Base-by-base conservation (phyloP, 2,329 filamentous ascomycete genomes). In the Nemania sp. region DNA sequence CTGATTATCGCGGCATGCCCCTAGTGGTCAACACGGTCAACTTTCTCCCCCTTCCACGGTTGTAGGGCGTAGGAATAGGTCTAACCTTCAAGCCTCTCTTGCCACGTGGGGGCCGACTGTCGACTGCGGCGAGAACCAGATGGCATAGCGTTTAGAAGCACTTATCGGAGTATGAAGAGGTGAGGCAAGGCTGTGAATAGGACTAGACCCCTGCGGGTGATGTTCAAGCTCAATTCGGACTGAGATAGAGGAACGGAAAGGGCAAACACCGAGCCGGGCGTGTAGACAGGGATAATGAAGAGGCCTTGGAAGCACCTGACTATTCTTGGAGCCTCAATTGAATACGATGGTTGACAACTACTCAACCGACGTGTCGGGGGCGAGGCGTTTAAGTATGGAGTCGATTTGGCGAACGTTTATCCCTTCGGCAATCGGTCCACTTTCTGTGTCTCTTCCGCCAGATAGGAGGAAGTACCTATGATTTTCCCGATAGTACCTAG, bases 21-120 rank as follows among this genome's bases (percentile, higher is more conserved):
- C 89, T 92, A 73, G 38, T 20, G 73, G 38, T 20, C 51, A 59
- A 35, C 45, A 22, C 24, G n/a, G 58, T 73, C 32, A 70, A 68
- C 35, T 71, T 61, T 15, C 27, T 62, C 56, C 55, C 68, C 53
- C 59, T 24, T 47, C 18, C 32, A 15, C n/a, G 49, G 11, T 15
- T 29, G 47, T 27, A 62, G 24, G 26, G 49, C 15, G 20, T 38
- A 22, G 53, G 51, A 52, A 54, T 64, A 56, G 35, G 71, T 47
- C 72, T 41, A 68, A 89, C 88, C 82, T 79, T 85, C 80, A 54
- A 90, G 85, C 66, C 83, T 84, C 64, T 87, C 84, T 74, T 89
- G 87, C 88, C 88, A 89, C 72, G 75, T 78, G 11, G 76, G 72
- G 67, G 49, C 66, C 32, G 74, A 54, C 56, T 69, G 70, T 45